Evolutionary conservation across 164 flowering plant genomes (phyloP), one percentile per base, ranked within the genome.

Genomic region (Kalanchoe fedtschenkoi): DNA sequence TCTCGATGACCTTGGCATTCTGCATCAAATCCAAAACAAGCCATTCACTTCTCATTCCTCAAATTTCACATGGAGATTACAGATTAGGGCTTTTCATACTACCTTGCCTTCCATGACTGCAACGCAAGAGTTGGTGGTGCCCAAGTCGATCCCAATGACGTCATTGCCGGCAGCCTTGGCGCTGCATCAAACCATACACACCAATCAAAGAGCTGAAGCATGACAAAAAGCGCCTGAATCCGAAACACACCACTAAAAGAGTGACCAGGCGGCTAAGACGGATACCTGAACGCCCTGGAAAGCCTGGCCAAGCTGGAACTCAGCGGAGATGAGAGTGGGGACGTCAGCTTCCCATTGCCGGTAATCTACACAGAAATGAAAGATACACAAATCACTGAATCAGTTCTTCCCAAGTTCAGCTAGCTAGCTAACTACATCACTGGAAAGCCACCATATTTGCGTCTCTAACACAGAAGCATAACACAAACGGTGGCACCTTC

Each of bases 271-370:
- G 15, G 38, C 4, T 6, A 5, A 42, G 17, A 15, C 26, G 17
- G 28, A 9, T 73, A 89, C 97, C 96, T 81, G 79, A 89, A 89
- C 37, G 83, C 69, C 64, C 96, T 75, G 1, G 77, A 71, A 53
- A 80, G 69, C 65, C 62, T 76, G 7, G 75, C 72, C 74, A 70
- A 83, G 56, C 67, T 78, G 29, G 66, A 63, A 57, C 75, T 65
- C 35, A 69, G 24, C 2, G 61, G 16, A 24, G 70, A 59, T 32
- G 78, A 66, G 34, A 2, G 2, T 5, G 62, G 17, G n/a, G 64
- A 46, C 74, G 85, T 67, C 24, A 81, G 32, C 57, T 73, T 82
- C 6, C 64, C 66, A 75, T 68, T 78, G 60, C 75, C 68, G 29
- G 71, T 57, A 41, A 89, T 58, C 96, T 89, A 81, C 70, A 72